Evolutionary conservation across 2,329 filamentous ascomycete species (phyloP), one percentile per base, ranked within the genome.

Genomic region (Pseudocercospora cruenta): DNA sequence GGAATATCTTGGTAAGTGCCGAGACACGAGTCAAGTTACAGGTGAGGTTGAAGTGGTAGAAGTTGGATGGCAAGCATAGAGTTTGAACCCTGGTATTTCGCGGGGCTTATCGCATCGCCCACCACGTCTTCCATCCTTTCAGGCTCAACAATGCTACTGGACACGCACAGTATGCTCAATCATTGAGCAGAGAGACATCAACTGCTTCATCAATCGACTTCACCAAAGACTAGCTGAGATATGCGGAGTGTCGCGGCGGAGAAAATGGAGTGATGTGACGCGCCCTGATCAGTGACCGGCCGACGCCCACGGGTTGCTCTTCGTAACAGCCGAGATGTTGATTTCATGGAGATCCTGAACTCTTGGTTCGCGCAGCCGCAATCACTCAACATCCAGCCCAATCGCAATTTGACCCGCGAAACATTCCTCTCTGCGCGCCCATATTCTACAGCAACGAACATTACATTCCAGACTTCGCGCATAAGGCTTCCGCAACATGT

Each of bases 401-500:
- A 49, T 45, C 39, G 28, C 64, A 64, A 45, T 63, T 10, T 58
- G 45, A 39, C 31, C 24, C 47, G 36, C 45, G 26, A 26, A 58
- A 21, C 65, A 64, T 63, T 62, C 47, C 28, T 57, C 58, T 39
- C 33, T 33, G 60, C 28, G 28, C 62, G 49, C 47, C 28, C 57
- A 67, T 65, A 69, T 65, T 68, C 51, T 49, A 62, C 51, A 60
- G 57, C 59, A 58, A 28, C 58, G 19, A 31, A 26, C 47, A 58
- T 45, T 26, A 31, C 51, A 55, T 33, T 49, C 51, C 51, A 55
- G 19, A 16, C 47, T 14, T 51, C 47, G 51, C 57, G 33, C 33
- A 47, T 53, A 58, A 22, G 55, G 16, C 28, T 14, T 47, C 33
- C 65, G 53, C 67, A 69, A 58, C 57, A 78, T 77, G 75, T 76